Evolutionary conservation across 352 stramenopile species (phyloP).

Genomic region (Globisporangium perplexum): DNA sequence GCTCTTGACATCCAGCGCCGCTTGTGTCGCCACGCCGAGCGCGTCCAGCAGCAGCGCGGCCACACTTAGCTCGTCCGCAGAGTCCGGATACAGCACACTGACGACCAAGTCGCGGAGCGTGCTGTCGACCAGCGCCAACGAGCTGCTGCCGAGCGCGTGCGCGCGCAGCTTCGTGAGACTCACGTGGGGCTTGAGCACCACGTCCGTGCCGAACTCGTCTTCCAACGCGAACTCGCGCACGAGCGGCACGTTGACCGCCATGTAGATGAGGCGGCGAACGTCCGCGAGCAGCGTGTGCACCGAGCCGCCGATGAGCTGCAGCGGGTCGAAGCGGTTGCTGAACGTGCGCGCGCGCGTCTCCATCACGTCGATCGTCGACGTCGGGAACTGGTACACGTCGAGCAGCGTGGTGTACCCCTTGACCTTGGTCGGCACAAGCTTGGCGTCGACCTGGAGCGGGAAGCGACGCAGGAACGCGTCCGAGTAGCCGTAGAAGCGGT

Average conservation of each 20-base stretch:
- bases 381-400: slow-evolving; percentile 48
- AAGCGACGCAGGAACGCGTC: slow-evolving; percentile 43
- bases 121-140: slow-evolving; percentile 24
- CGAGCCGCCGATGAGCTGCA: slow-evolving; percentile 30
- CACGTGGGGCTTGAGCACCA: slow-evolving; percentile 19
- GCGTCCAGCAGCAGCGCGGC: slow-evolving; percentile 2
- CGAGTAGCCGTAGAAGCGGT: slow-evolving; percentile 68
- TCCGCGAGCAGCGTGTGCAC: slow-evolving; percentile 33
- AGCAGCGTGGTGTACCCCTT: slow-evolving; percentile 56
- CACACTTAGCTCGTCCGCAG: slow-evolving; percentile 19
- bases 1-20: slow-evolving; percentile 32
- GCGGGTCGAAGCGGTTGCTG: slow-evolving; percentile 49
- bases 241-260: slow-evolving; percentile 30
- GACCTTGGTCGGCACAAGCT: slow-evolving; percentile 32
- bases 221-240: slow-evolving; percentile 36
- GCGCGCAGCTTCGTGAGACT: slow-evolving; percentile 31
- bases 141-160: slow-evolving; percentile 20
- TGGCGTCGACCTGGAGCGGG: slow-evolving; percentile 25
- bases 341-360: slow-evolving; percentile 35
- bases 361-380: slow-evolving; percentile 61
- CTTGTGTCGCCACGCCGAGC: slow-evolving; percentile 27
- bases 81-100: slow-evolving; percentile 25
- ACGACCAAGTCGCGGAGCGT: slow-evolving; percentile 47
- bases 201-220: slow-evolving; percentile 9
- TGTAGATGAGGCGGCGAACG: slow-evolving; percentile 41